Conservation (phyloP, 306 rosid genomes). For the Oxytropis ochrocephala region DNA sequence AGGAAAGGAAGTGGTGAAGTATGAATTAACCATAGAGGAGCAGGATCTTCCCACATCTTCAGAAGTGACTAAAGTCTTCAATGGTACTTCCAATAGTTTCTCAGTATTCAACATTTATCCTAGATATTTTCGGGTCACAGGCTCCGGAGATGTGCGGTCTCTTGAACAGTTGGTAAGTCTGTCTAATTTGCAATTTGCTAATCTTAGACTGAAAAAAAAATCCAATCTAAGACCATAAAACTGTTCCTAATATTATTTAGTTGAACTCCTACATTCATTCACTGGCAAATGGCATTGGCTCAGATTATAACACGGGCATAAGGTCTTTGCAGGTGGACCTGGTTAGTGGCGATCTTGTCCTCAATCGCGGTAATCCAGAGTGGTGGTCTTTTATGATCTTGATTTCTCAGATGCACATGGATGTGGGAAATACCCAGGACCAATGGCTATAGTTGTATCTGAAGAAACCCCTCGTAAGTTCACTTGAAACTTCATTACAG, state of each 20-base stretch:
- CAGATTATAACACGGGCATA: neutral
- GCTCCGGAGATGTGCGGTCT: conserved; percentile 75
- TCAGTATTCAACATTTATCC: conserved; percentile 56
- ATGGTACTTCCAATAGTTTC: conserved; percentile 66
- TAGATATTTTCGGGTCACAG: conserved; percentile 70
- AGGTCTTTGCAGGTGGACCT: conserved; percentile 43
- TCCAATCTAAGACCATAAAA: neutral
- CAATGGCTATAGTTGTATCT: conserved; percentile 68
- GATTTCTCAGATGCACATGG: conserved; percentile 43
- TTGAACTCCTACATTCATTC: conserved; percentile 8
- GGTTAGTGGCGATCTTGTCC: conserved; percentile 65
- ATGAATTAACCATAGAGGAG: conserved; percentile 31
- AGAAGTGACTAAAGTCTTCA: conserved; percentile 54
- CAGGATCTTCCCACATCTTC: conserved; percentile 67
- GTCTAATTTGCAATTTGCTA: neutral
- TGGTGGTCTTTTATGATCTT: conserved; percentile 84
- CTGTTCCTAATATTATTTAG: neutral
- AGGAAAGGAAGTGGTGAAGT: conserved; percentile 75
- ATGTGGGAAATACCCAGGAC: conserved; percentile 73
- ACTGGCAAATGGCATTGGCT: conserved; percentile 14
- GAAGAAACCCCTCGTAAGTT: conserved; percentile 94
- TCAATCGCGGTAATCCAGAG: conserved; percentile 45
- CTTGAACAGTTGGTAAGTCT: conserved; percentile 47
- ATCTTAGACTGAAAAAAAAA: neutral
- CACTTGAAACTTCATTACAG: neutral